Base-by-base conservation (phyloP, 2,329 filamentous ascomycete species). In the Clarireedia homoeocarpa region DNA sequence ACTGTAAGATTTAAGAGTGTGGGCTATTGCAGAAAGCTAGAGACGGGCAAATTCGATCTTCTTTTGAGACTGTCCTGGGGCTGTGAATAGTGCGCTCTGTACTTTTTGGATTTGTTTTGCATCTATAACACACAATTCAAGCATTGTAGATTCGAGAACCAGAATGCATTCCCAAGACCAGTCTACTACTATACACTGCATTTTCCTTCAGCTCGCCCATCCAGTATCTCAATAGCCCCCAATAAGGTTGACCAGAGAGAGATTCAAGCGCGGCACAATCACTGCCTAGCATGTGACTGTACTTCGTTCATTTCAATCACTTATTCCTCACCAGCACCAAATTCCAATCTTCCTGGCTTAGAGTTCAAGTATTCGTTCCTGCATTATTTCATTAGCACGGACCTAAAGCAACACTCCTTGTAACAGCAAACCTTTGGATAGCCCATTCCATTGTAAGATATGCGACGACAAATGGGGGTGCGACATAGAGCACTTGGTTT, bases 371-470 rank as follows among this genome's bases (percentile, higher is more conserved):
- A 90, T 71, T 90, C 79, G 77, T 90, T 91, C 74, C 88, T 91
- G 49, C 10, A 5, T 26, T 23, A 26, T 7, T 24, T 40, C 12
- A 36, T 53, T 48, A 53, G 51, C 48, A 40, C 5, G 23, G 6
- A 48, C 17, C 38, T 14, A 3, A 26, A 34, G 6, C 12, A 48
- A 24, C 23, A 49, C 27, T 12, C 5, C n/a, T 14, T 10, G 27
- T 14, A 39, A 7, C 24, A n/a, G 75, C 84, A 67, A 82, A 97
- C 94, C 85, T 84, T 76, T 96, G 85, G 69, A 83, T 86, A 64
- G 94, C 92, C 94, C 94, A 99, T 71, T 88, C 76, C 86, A 97
- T 88, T 64, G 83, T 71, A 71, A 85, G 83, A 78, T 97, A 99
- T 64, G 82, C 91, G 65, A 79, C 73, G 62, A 94, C 67, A 66